Evolutionary conservation across 768 basidiomycete genomes (phyloP), one percentile per base, ranked within the genome.

Genomic region (Podaxis pistillaris): DNA sequence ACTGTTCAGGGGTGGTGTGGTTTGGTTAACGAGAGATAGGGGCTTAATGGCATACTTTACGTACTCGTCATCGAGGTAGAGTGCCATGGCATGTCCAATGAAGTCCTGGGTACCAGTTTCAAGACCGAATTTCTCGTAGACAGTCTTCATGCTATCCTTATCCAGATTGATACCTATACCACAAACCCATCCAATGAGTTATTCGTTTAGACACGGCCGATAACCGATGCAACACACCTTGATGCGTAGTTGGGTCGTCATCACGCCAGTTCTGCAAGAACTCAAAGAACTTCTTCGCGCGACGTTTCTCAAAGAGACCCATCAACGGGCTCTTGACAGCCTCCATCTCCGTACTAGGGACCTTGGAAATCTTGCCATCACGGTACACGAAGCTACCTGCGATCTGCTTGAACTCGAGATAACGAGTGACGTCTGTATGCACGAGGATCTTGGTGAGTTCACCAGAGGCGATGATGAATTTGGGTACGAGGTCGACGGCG

Each of bases 331-430:
- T 94, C 76, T 78, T 89, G 62, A 98, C 90, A 8, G 97, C 97
- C 79, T 99, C 97, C 81, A 96, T 88, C 80, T 98, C 96, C 5
- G 94, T 98, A 70, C 91, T 90, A 36, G 97, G 97, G 9, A 99
- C 97, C 77, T 99, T 99, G 64, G 93, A 94, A 77, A 99, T 97
- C 78, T 77, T 91, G 56, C 95, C 94, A 75, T 98, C 96, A 58
- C 96, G 89, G 75, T 95, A 98, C 63, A 99, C 97, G 76, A 90
- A 99, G 73, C 93, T 95, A 58, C 96, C 97, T 0, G 97, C 94
- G 76, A 99, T 98, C 79, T 98, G 96, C 82, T 98, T 99, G 84
- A 99, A 99, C 74, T 98, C 97, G 71, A 99, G 89, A 78, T 99
- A 99, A 64, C 95, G 90, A 46, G 93, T 96, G 65, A 99, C 97